A percentile compares a stretch with the other conserved stretches of the same genome.
These are phyloP conservation scores for Saitozyma sp. DNA, from an alignment of 768 basidiomycete species.

Conservation along the genomic window DNA sequence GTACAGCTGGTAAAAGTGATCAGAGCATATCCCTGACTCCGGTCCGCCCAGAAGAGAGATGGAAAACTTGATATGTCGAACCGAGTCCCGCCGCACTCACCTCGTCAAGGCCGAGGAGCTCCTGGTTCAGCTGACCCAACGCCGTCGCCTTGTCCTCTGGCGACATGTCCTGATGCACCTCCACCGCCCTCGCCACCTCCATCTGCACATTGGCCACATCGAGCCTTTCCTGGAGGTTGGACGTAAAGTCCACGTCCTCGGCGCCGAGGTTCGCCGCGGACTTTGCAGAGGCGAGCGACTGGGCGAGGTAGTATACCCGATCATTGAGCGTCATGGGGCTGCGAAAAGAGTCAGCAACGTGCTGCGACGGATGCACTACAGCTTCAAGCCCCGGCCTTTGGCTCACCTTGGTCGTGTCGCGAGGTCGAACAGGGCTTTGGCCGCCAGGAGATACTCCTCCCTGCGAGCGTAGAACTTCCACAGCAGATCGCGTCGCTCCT, in stretches of 20 bases:
- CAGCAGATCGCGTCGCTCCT: conserved; percentile 61
- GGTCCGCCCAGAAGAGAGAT: background rate
- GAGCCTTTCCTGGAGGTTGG: conserved; percentile 89
- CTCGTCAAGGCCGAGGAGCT: conserved; percentile 77
- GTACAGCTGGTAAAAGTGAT: conserved; percentile 64
- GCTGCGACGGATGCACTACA: conserved; percentile 62
- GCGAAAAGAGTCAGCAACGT: conserved; percentile 27
- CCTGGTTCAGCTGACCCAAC: conserved; percentile 39
- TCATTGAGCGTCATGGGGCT: conserved; percentile 59
- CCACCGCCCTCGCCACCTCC: conserved; percentile 71
- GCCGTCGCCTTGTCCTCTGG: conserved; percentile 44
- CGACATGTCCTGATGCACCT: conserved; percentile 50
- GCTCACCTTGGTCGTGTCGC: conserved; percentile 70
- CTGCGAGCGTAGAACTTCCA: conserved; percentile 98
- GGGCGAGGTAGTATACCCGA: conserved; percentile 86
- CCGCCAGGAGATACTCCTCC: conserved; percentile 80
- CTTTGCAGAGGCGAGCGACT: conserved; percentile 94
- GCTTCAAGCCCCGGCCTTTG: background rate
- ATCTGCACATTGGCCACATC: conserved; percentile 96
- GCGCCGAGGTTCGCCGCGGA: conserved; percentile 80
- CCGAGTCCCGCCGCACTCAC: conserved; percentile 54
- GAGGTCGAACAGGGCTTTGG: conserved; percentile 75
- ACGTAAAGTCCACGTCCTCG: conserved; percentile 93
- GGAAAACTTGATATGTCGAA: background rate
- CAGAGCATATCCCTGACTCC: background rate